phyloP scores from a whole-genome alignment of 2,329 filamentous ascomycete genomes.

The Fusarium tjaetaba region DNA sequence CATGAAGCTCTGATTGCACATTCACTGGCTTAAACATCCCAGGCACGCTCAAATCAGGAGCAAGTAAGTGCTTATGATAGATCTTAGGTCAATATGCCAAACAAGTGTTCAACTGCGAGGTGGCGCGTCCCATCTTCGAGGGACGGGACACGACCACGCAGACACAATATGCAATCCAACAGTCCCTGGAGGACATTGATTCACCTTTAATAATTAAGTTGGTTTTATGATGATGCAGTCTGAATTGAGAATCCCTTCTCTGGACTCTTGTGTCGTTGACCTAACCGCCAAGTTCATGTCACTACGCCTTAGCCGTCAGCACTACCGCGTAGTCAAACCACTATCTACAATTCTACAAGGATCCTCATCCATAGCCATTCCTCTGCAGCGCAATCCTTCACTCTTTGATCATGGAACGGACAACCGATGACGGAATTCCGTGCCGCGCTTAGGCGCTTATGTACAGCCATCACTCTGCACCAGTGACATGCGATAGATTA shows the following conservation, averaged over 20 bases:
- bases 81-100: not conserved
- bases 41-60: too few species aligned
- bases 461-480: not conserved
- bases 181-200: too few species aligned
- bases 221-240: not conserved
- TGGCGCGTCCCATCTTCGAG: fast-evolving
- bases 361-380: not conserved
- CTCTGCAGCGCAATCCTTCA: not conserved
- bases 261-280: not conserved
- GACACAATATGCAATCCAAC: not conserved
- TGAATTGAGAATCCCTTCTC: not conserved
- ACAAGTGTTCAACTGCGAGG: too few species aligned
- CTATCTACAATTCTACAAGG: not conserved
- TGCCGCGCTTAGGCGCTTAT: not conserved
- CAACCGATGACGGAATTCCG: not conserved
- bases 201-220: not conserved
- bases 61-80: not conserved
- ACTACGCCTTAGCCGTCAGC: not conserved
- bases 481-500: not conserved
- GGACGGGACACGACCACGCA: not conserved
- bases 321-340: not conserved
- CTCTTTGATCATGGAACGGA: too few species aligned
- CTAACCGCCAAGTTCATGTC: not conserved
- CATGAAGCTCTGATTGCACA: not conserved
- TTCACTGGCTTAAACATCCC: not conserved